Conservation (phyloP, 148 eudicot species). For the Polygonum maritimum region DNA sequence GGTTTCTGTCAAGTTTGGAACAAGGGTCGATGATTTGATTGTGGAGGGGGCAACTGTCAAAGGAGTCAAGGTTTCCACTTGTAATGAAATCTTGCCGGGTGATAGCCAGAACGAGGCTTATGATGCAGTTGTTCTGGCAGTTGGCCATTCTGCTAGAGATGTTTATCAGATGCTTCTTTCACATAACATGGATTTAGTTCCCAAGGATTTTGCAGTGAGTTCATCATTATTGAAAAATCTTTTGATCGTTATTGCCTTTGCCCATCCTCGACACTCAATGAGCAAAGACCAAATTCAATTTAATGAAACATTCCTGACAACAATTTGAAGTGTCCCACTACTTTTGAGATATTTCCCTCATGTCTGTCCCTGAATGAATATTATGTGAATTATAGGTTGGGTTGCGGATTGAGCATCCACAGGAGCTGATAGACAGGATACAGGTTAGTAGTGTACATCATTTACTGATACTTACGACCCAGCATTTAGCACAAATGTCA, state of each 20-base stretch:
- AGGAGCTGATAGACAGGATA: slow-evolving; percentile 72
- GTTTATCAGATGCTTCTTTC: slow-evolving; percentile 86
- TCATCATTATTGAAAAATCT: background rate
- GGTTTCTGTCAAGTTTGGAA: slow-evolving; percentile 83
- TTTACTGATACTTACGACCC: background rate
- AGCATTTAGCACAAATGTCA: background rate
- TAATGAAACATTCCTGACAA: background rate
- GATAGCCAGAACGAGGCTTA: slow-evolving; percentile 40
- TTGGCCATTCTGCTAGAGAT: slow-evolving; percentile 99
- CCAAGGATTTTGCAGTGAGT: slow-evolving; percentile 91
- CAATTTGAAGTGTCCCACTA: background rate
- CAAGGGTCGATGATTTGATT: slow-evolving; percentile 85
- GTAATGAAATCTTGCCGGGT: slow-evolving; percentile 22
- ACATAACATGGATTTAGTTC: slow-evolving; percentile 57
- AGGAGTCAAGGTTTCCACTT: slow-evolving; percentile 78
- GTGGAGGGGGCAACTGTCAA: slow-evolving; percentile 45
- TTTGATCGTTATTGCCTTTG: background rate
- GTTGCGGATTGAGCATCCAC: slow-evolving; percentile 95
- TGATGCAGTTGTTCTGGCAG: slow-evolving; percentile 92
- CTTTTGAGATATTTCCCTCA: background rate
- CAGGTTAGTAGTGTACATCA: slow-evolving; percentile 42
- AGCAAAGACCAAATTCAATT: background rate
- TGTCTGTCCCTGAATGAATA: background rate
- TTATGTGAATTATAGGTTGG: slow-evolving; percentile 52
- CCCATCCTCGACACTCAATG: background rate